Base-by-base conservation (phyloP, 2,329 filamentous ascomycete genomes). In the Diplocarpon mali region DNA sequence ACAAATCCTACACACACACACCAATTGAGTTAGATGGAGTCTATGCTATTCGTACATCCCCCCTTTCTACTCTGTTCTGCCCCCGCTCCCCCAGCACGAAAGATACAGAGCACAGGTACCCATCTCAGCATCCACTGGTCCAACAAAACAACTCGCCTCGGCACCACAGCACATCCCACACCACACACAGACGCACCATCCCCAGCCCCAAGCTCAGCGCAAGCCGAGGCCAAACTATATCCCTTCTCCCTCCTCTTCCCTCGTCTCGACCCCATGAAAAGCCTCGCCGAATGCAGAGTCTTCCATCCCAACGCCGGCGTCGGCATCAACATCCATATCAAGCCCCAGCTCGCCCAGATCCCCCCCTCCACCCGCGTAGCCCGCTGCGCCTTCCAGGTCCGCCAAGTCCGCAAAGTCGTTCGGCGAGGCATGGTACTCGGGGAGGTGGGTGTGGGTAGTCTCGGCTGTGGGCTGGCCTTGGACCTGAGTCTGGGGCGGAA, bases 231-330 rank as follows among this genome's bases (percentile, higher is more conserved):
- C 20, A 24, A 3, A 24, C 20, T 24, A 24, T 7, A 24, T 24
- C 20, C 42, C 45, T 2, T 39, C 42, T 7, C 39, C 46, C 2
- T 49, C 55, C 14, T 52, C 53, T 7, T 44, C 53, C 20, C 52
- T 43, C 24, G 44, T 42, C 24, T 61, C 71, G 11, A 78, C 73
- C 4, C 74, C 76, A 55, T 88, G 83, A 64, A 90, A 86, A 0
- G 85, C 85, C 55, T 92, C 84, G 2, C 84, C 85, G 66, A 92
- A 92, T 1, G 84, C 85, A 30, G 81, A 86, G 57, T 88, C 83
- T 38, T 86, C 83, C 68, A 87, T 74, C 51, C 81, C 42, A 31
- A 35, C 31, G 36, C 39, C 43, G n/a, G 14, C 73, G 54, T 74
- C 71, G 40, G 80, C 62, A 8, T 73, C 76, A 35, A 72, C 73